These are phyloP conservation scores for Trichoderma sp. DNA, from an alignment of 2,329 filamentous ascomycete species.

Conservation along the genomic window DNA sequence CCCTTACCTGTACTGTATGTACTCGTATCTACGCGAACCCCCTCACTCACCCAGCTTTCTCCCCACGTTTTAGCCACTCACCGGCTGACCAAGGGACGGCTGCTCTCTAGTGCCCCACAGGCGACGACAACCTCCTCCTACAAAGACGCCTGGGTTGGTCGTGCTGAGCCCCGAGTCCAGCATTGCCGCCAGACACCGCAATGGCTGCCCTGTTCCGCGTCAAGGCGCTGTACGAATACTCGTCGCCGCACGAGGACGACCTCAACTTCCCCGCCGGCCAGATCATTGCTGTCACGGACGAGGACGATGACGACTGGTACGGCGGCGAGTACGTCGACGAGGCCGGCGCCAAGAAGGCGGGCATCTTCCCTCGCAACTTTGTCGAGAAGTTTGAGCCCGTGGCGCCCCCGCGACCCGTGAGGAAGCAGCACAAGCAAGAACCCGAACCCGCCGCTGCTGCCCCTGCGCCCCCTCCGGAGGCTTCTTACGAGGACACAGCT, in stretches of 20 bases:
- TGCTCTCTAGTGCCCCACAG: slow-evolving; percentile 18
- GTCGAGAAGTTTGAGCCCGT: slow-evolving; percentile 94
- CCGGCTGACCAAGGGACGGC: slow-evolving; percentile 18
- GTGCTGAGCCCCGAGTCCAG: background rate
- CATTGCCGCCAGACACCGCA: slow-evolving; percentile 34
- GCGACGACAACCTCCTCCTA: slow-evolving; percentile 22
- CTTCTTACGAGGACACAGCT: slow-evolving; percentile 34
- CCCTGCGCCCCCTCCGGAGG: slow-evolving; percentile 31
- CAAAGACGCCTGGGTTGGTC: slow-evolving; percentile 19
- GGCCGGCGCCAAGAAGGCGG: slow-evolving; percentile 70
- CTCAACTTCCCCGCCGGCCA: slow-evolving; percentile 82
- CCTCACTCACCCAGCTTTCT: slow-evolving; percentile 7
- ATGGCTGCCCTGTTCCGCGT: slow-evolving; percentile 87
- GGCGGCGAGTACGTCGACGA: slow-evolving; percentile 81
- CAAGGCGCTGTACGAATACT: slow-evolving; percentile 93
- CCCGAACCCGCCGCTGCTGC: slow-evolving; percentile 35
- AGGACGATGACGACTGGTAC: slow-evolving; percentile 94
- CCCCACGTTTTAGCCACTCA: slow-evolving; percentile 20
- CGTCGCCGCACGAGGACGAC: slow-evolving; percentile 90
- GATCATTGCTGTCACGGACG: slow-evolving; percentile 88
- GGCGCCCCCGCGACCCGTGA: slow-evolving; percentile 79
- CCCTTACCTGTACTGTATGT: background rate
- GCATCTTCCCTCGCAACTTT: slow-evolving; percentile 94
- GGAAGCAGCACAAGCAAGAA: slow-evolving; percentile 69
- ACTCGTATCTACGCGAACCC: slow-evolving; percentile 1